Evolutionary conservation across 2,329 filamentous ascomycete species (phyloP).

Genomic region (Epichloe typhina): DNA sequence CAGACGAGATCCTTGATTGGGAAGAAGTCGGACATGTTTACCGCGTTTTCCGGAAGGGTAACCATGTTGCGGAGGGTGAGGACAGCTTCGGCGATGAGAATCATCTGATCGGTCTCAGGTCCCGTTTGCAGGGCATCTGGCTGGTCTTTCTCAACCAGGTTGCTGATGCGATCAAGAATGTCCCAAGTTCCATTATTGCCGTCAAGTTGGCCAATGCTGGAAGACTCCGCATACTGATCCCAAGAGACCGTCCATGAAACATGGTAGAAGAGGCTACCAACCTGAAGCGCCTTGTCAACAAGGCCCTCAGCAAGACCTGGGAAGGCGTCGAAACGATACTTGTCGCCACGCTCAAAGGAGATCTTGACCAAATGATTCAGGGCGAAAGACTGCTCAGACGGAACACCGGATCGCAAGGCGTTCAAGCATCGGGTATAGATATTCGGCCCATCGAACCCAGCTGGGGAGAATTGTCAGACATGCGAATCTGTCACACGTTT

Average conservation of each 20-base stretch:
- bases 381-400: conserved; percentile 79
- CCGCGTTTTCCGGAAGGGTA: conserved; percentile 79
- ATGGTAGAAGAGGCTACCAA: conserved; percentile 68
- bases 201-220: conserved; percentile 32
- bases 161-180: conserved; percentile 53
- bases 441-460: conserved; percentile 63
- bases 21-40: conserved; percentile 62
- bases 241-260: conserved; percentile 73
- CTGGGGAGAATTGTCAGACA: conserved; percentile 15
- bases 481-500: neutral
- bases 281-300: conserved; percentile 68
- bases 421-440: conserved; percentile 85
- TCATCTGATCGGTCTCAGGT: conserved; percentile 55
- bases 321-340: conserved; percentile 90
- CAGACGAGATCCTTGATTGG: conserved; percentile 71
- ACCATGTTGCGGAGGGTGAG: conserved; percentile 92
- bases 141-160: conserved; percentile 44
- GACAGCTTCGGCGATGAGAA: conserved; percentile 72
- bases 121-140: conserved; percentile 61
- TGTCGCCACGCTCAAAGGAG: conserved; percentile 85
- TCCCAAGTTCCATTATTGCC: conserved; percentile 37
- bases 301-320: conserved; percentile 78
- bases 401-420: conserved; percentile 66
- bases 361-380: conserved; percentile 91
- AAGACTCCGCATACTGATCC: conserved; percentile 36